Base-by-base conservation (phyloP, 257 asterid genomes). In the Galeopsis tetrahit region DNA sequence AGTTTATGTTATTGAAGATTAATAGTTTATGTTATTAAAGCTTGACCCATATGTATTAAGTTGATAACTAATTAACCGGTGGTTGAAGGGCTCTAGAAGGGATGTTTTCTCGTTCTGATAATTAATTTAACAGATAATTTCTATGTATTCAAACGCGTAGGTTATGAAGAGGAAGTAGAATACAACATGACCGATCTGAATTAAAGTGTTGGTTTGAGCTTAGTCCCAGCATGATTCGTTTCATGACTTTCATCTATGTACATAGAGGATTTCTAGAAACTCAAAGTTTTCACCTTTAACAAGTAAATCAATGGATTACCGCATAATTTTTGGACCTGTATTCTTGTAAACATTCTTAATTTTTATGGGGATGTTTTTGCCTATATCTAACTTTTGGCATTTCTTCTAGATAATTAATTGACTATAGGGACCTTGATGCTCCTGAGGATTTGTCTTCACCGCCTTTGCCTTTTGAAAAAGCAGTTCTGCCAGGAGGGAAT, bases 401-500 rank as follows among this genome's bases (percentile, higher is more conserved):
- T 68, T 53, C 62, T 69, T 82, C 58, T 72, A 85, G 90, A 75
- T 67, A 77, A 28, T 34, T 79, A 49, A 77, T 85, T 65, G 75
- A 82, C 79, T 85, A 82, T 55, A 74, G 87, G 74, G 90, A 85
- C 80, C 87, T 85, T 59, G 90, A 82, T 80, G 80, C 84, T 71
- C 87, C 84, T 17, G 87, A 85, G 71, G 71, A 73, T 65, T 70
- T 62, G 73, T 76, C 84, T 61, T 80, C 77, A 48, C 80, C 72
- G 5, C 73, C 72, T 28, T 63, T 82, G 77, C 80, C 81, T 64
- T 76, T 69, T 56, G 80, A 55, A 63, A 21, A 21, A 72, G 81
- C 80, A 74, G 77, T 76, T 66, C 66, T 43, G 28, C 82, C 15
- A 42, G 74, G 38, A 63, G 79, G 76, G 77, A 85, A 13, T 55